Base-by-base conservation (phyloP, 1,284 basidiomycete genomes). In the Pyrrhoderma lamaoense region DNA sequence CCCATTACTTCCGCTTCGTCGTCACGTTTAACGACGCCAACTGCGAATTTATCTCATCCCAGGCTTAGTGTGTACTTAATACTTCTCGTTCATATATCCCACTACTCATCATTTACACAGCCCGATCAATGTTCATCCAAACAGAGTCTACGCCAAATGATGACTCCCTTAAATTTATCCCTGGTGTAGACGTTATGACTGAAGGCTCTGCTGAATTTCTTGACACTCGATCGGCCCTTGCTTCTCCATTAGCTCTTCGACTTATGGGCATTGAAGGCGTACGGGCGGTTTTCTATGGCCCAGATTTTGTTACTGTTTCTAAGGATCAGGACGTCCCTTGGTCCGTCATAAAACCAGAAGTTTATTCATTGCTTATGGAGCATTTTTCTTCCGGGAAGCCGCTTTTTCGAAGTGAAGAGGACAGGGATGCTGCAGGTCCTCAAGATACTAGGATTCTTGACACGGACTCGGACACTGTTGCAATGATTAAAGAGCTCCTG, bases 311-410 rank as follows among this genome's bases (percentile, higher is more conserved):
- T 61, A 95, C 94, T 0, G 90, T 99, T 47, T 90, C 88, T 45
- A 99, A 98, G 69, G 88, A 93, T 64, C 75, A 85, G 36, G 89
- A 89, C 60, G 82, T 84, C 58, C 69, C 80, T 8, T 99, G 95
- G 95, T 71, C 86, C 2, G 80, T 95, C 27, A 71, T 99, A 59
- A 99, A 99, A 67, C 96, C 95, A n/a, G 96, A 99, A 70, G 84
- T 99, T 47, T 99, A 97, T 67, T 89, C 92, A n/a, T 82, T 85
- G 52, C 77, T 99, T 56, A 99, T 99, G 95, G 95, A 99, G 68
- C 87, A 89, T 69, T 99, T 99, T 70, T 93, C 94, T 3, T 85
- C 92, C 8, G 90, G 85, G 0, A 80, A 87, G 57, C 72, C 86
- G 2, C 74, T 99, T 8, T 99, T 99, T 72, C 80, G 86, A 54